Conservation (phyloP, 306 rosid species). For the Ochetophila trinervis region DNA sequence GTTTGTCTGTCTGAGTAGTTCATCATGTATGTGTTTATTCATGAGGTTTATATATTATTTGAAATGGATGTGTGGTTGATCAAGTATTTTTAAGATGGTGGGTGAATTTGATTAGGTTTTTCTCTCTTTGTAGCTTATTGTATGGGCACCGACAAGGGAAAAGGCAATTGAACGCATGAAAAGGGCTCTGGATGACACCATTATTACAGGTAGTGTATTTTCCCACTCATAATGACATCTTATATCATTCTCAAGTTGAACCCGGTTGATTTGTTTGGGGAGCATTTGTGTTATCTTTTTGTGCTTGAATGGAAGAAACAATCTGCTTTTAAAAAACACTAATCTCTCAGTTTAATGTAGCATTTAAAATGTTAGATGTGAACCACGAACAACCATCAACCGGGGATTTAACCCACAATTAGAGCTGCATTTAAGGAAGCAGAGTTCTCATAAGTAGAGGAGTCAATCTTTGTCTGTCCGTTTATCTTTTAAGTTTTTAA, state of each 20-base stretch:
- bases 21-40: too few relatives aligned
- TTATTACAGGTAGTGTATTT: constrained; percentile 62
- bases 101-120: constrained; percentile 2
- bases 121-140: constrained; percentile 61
- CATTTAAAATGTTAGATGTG: too few relatives aligned
- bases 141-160: constrained; percentile 99
- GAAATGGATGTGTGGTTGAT: too few relatives aligned
- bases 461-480: not conserved
- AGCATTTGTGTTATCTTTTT: not conserved
- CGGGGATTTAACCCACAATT: not conserved
- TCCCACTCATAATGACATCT: not conserved
- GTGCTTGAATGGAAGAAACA: not conserved
- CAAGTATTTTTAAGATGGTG: not conserved
- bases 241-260: not conserved
- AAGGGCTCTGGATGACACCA: constrained; percentile 93
- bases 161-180: constrained; percentile 97
- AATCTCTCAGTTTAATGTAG: too few relatives aligned
- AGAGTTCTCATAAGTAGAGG: too few relatives aligned
- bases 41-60: too few relatives aligned
- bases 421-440: not conserved
- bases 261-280: not conserved
- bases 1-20: too few relatives aligned
- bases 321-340: not conserved
- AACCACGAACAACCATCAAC: too few relatives aligned
- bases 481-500: not conserved